phyloP scores from a whole-genome alignment of 257 asterid genomes.

The Buddleja alternifolia region DNA sequence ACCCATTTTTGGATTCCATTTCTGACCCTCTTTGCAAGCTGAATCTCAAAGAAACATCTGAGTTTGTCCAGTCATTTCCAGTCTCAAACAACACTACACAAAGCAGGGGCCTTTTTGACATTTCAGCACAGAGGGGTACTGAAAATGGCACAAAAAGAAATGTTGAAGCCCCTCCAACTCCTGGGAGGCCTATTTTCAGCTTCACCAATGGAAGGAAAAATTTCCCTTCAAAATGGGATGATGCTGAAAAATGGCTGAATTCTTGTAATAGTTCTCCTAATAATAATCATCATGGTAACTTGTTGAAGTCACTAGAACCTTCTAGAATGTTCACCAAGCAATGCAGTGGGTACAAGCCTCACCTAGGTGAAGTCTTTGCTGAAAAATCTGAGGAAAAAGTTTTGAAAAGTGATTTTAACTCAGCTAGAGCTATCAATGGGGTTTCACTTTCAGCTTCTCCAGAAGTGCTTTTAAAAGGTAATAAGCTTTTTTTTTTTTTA shows the following conservation, averaged over 20 bases:
- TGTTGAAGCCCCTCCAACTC: constrained; percentile 86
- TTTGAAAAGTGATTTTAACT: constrained; percentile 43
- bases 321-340: constrained; percentile 54
- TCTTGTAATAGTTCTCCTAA: constrained; percentile 70
- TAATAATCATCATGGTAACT: constrained; percentile 37
- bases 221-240: constrained; percentile 96
- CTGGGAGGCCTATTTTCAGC: constrained; percentile 96
- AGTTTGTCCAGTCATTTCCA: constrained; percentile 79
- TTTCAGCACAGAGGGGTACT: constrained; percentile 44
- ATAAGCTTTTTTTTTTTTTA: constrained; percentile 24
- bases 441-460: constrained; percentile 52
- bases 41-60: constrained; percentile 84
- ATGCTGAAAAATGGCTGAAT: constrained; percentile 96
- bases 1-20: constrained; percentile 62
- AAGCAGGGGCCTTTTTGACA: constrained; percentile 41
- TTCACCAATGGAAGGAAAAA: constrained; percentile 78
- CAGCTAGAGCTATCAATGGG: constrained; percentile 43
- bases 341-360: constrained; percentile 59
- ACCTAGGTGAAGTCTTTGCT: constrained; percentile 46
- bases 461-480: constrained; percentile 71
- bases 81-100: constrained; percentile 32
- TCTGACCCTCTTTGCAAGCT: constrained; percentile 80
- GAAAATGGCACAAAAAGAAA: constrained; percentile 50
- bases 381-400: constrained; percentile 66
- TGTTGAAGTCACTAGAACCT: constrained; percentile 39